A percentile compares a stretch with the other conserved stretches of the same genome.
Evolutionary conservation across 345 rosid genomes (phyloP).

Genomic region (Eucalyptus viminalis): DNA sequence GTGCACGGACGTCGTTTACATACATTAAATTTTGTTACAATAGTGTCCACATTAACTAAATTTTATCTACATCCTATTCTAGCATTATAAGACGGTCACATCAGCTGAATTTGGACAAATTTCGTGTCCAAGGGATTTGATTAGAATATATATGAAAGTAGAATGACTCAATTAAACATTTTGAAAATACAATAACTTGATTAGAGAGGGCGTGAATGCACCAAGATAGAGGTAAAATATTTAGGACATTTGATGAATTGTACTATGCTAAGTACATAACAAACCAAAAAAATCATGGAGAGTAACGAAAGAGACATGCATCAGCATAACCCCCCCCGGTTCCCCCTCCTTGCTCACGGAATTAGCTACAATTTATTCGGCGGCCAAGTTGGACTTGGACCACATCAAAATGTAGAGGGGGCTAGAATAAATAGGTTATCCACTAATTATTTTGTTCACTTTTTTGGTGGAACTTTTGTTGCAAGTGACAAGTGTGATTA

Average conservation of each 20-base stretch:
- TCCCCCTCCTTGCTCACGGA: not conserved
- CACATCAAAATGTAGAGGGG: not conserved
- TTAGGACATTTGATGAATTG: not conserved
- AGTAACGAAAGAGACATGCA: not conserved
- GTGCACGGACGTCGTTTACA: not conserved
- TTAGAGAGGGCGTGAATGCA: not conserved
- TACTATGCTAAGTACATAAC: not conserved
- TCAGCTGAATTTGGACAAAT: not conserved
- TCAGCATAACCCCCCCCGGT: not conserved
- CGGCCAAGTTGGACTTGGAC: not conserved
- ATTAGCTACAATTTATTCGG: not conserved
- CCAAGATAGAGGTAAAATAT: not conserved
- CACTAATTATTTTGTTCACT: not conserved
- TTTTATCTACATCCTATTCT: not conserved
- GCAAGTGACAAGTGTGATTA: not conserved
- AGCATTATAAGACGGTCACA: not conserved
- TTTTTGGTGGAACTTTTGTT: not conserved
- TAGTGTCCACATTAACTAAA: not conserved
- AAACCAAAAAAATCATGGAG: not conserved
- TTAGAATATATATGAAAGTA: not conserved
- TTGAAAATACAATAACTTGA: not conserved
- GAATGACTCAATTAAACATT: not conserved
- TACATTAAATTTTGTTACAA: not conserved
- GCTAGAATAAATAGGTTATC: not conserved
- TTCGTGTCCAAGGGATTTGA: not conserved